Evolutionary conservation across 441 rosid species (phyloP).

Genomic region (Arabidopsis lyrata): DNA sequence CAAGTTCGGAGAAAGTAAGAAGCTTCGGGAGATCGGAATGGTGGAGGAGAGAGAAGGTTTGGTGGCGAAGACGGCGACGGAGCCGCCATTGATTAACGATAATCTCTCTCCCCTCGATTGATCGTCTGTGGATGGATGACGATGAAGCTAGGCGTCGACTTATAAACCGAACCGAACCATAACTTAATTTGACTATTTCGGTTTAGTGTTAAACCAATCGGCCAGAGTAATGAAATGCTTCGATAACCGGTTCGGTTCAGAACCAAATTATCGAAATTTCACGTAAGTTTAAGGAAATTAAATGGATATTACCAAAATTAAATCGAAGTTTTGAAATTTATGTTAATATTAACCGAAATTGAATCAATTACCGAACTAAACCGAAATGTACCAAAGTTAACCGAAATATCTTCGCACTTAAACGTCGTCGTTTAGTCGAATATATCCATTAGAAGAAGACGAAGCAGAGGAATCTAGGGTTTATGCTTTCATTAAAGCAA

Average conservation of each 20-base stretch:
- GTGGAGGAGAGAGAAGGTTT: conserved; percentile 31
- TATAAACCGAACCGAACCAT: conserved; percentile 3
- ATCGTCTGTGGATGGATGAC: conserved; percentile 36
- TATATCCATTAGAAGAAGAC: conserved; percentile 5
- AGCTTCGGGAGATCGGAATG: conserved; percentile 57
- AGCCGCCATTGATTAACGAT: conserved; percentile 45
- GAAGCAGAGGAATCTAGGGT: conserved; percentile 33
- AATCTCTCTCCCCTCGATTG: conserved; percentile 13
- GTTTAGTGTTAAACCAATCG: background rate
- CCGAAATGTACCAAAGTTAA: background rate
- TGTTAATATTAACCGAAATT: background rate
- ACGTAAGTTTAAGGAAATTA: background rate
- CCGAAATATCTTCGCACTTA: background rate
- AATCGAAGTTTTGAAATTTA: too few species aligned
- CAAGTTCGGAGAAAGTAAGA: conserved; percentile 54
- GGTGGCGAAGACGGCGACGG: conserved; percentile 45
- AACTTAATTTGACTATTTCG: background rate
- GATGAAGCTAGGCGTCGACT: background rate
- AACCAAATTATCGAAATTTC: background rate
- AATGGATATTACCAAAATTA: too few species aligned
- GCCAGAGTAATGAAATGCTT: background rate
- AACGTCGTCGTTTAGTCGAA: conserved; percentile 2
- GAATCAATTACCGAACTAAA: background rate
- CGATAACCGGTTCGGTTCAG: background rate
- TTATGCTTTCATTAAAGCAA: background rate